Conservation (phyloP, 495 filamentous ascomycete species). For the Aspergillus ostianus region DNA sequence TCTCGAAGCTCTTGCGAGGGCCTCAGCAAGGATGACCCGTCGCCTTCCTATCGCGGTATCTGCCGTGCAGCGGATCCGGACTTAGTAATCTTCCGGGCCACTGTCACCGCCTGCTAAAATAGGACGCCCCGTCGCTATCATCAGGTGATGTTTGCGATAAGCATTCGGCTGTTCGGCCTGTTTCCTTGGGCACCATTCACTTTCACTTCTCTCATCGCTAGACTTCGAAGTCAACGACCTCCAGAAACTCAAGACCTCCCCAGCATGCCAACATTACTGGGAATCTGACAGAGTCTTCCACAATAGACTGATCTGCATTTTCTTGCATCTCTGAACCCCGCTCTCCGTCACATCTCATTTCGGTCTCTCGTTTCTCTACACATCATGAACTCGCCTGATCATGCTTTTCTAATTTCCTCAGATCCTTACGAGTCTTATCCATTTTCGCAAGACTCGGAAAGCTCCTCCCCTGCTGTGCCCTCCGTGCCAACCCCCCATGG, state of each 20-base stretch:
- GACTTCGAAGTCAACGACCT: no score
- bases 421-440: background rate
- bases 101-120: constrained; percentile 26
- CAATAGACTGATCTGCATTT: background rate
- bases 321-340: background rate
- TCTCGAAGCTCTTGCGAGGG: background rate
- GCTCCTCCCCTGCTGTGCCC: constrained; percentile 5
- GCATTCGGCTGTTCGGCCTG: background rate
- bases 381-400: background rate
- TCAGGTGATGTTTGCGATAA: background rate
- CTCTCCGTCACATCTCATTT: background rate
- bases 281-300: no score
- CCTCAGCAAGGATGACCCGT: constrained; percentile 4
- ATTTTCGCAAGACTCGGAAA: constrained; percentile 1
- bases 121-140: background rate
- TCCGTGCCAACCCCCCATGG: constrained; percentile 8
- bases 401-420: background rate
- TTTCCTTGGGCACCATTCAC: background rate
- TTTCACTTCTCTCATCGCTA: background rate
- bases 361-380: background rate
- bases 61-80: constrained; percentile 25
- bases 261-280: background rate
- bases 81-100: constrained; percentile 18
- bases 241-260: no score
- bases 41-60: constrained; percentile 31